Base-by-base conservation (phyloP, 2,329 filamentous ascomycete species). In the Nigrospora sphaerica region DNA sequence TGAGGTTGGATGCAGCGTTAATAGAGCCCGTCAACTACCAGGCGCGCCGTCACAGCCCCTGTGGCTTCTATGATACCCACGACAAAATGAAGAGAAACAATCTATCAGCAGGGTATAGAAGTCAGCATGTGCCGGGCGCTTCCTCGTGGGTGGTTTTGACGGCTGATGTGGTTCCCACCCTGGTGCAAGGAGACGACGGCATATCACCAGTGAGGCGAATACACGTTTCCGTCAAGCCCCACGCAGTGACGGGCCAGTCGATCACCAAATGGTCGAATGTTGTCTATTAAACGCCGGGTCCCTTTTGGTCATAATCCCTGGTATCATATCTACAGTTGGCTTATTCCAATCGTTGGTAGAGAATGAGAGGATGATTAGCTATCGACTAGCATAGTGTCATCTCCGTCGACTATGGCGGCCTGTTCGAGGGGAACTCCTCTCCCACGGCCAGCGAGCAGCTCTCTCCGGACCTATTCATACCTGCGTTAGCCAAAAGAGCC, bases 321-420 rank as follows among this genome's bases (percentile, higher is more conserved):
- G 44, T 46, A 46, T 45, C 42, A 37, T 44, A 35, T 36, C 33
- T 36, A 36, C 42, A 46, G 36, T 14, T 18, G 18, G 31, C 18
- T 40, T 18, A 13, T 37, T 41, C 39, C 16, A 10, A 19, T 39
- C 9, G 13, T 38, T 34, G 18, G 19, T 34, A 39, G 42, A 32
- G 5, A 16, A 37, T 42, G n/a, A 36, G 5, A 28, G 12, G 32
- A 18, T 9, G 3, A 28, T 50, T 41, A 53, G 12, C 50, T 52
- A 42, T 80, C 83, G 58, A 90, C 77, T 60, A 90, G 73, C 89
- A 96, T 96, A 14, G 90, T 95, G 71, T 97, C 92, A 63, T 97
- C 88, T 11, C 87, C 91, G 56, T 89, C 82, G 55, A 78, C 69
- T 19, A 62, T 71, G 53, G 67, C 70, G 54, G 58, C 77, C 60